These are phyloP conservation scores for Podaxis pistillaris DNA, from an alignment of 768 basidiomycete genomes.

Conservation along the genomic window DNA sequence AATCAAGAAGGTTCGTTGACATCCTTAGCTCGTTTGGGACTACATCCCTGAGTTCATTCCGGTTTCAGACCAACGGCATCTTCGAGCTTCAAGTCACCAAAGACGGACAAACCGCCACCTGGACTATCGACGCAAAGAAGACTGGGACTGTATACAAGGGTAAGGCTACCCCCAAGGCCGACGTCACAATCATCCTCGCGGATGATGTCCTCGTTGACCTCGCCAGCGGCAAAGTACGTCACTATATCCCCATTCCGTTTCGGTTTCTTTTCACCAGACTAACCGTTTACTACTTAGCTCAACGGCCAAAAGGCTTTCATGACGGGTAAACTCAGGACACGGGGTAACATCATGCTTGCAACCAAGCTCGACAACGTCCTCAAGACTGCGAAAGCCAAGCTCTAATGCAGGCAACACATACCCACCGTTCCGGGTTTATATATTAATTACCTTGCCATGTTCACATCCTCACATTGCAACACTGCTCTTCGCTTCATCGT, in stretches of 20 bases:
- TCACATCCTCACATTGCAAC: neutral
- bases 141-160: conserved; percentile 77
- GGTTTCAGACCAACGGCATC: conserved; percentile 75
- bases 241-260: neutral
- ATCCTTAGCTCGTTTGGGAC: neutral
- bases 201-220: conserved; percentile 76
- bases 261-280: neutral
- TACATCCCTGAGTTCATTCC: neutral
- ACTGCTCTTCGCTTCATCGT: neutral
- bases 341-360: conserved; percentile 91
- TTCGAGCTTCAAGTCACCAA: conserved; percentile 85
- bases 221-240: conserved; percentile 65
- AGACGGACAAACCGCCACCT: conserved; percentile 62
- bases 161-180: conserved; percentile 66
- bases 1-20: conserved; percentile 65
- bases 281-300: conserved; percentile 39
- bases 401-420: conserved; percentile 25
- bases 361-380: conserved; percentile 87
- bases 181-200: conserved; percentile 77
- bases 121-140: conserved; percentile 95
- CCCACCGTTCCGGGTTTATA: neutral
- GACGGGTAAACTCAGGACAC: conserved; percentile 91
- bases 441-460: conserved; percentile 5
- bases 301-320: conserved; percentile 96
- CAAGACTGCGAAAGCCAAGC: conserved; percentile 50